phyloP scores from a whole-genome alignment of 2,329 filamentous ascomycete genomes.

The Didymella segeticola region DNA sequence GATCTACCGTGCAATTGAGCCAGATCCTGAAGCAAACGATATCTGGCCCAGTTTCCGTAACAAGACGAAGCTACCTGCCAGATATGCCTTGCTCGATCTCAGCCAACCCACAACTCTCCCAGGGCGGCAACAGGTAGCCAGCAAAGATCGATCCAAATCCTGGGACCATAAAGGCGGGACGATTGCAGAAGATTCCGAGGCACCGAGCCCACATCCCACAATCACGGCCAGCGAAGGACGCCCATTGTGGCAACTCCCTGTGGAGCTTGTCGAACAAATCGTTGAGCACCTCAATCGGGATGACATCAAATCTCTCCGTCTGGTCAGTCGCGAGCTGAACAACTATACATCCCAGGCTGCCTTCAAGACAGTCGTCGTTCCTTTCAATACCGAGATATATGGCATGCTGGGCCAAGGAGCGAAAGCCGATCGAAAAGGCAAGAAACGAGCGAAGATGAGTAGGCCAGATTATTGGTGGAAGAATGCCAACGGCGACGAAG shows the following conservation, averaged over 20 bases:
- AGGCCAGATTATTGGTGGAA: constrained; percentile 49
- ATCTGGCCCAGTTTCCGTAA: constrained; percentile 47
- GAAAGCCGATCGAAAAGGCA: constrained; percentile 45
- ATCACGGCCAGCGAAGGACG: constrained; percentile 34
- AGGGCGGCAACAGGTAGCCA: neutral
- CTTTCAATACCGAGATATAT: constrained; percentile 70
- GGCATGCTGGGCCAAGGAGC: constrained; percentile 56
- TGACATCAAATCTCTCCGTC: constrained; percentile 66
- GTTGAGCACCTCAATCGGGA: constrained; percentile 62
- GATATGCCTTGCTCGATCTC: constrained; percentile 30
- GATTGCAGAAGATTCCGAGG: neutral
- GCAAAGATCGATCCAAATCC: neutral
- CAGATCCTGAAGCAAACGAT: constrained; percentile 40
- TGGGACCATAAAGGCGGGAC: neutral
- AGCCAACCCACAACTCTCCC: neutral
- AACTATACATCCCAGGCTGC: constrained; percentile 63
- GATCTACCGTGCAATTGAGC: constrained; percentile 24
- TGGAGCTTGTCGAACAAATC: constrained; percentile 69
- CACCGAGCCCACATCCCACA: neutral
- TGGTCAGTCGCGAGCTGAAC: constrained; percentile 68
- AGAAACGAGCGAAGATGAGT: constrained; percentile 40
- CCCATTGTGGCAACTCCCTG: constrained; percentile 57
- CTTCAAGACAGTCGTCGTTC: constrained; percentile 69
- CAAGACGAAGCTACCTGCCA: constrained; percentile 32
- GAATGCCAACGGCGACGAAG: constrained; percentile 52